Percentiles rank a stretch among this genome's conserved stretches.
Evolutionary conservation across 768 basidiomycete species (phyloP).

Genomic region (Trametes coccinea): DNA sequence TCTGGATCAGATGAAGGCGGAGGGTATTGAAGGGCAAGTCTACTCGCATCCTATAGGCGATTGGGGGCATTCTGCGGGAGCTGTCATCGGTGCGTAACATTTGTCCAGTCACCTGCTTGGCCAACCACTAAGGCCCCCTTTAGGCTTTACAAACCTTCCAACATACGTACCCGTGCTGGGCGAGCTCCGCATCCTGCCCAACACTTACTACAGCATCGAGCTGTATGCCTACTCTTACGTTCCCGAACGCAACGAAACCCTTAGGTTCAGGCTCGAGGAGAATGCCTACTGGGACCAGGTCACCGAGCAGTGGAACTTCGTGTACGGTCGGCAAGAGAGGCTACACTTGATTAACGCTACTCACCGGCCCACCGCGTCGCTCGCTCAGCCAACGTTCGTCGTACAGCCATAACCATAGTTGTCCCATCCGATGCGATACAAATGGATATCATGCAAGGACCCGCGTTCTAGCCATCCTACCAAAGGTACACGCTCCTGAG

Average conservation of each 20-base stretch:
- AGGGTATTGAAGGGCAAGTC: conserved; percentile 49
- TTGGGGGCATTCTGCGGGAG: conserved; percentile 55
- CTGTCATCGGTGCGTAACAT: conserved; percentile 43
- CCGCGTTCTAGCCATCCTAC: not conserved
- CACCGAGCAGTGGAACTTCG: conserved; percentile 47
- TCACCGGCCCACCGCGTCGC: not conserved
- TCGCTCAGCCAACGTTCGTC: not conserved
- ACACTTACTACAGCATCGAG: conserved; percentile 57
- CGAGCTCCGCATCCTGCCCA: conserved; percentile 46
- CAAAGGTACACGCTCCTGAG: not conserved
- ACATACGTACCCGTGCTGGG: conserved; percentile 48
- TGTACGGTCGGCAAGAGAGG: conserved; percentile 49
- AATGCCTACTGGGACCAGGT: conserved; percentile 44
- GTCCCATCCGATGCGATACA: not conserved
- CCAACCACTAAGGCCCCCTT: not conserved
- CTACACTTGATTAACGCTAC: conserved; percentile 43
- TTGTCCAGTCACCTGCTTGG: not conserved
- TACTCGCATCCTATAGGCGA: conserved; percentile 58
- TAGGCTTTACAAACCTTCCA: conserved; percentile 48
- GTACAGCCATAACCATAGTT: conserved; percentile 11
- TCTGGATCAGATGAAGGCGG: conserved; percentile 44
- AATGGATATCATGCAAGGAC: not conserved
- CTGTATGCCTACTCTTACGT: conserved; percentile 51
- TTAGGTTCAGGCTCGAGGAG: conserved; percentile 48
- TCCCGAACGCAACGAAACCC: conserved; percentile 48